Evolutionary conservation across 2,329 filamentous ascomycete species (phyloP).

Genomic region (Zalaria sp.): DNA sequence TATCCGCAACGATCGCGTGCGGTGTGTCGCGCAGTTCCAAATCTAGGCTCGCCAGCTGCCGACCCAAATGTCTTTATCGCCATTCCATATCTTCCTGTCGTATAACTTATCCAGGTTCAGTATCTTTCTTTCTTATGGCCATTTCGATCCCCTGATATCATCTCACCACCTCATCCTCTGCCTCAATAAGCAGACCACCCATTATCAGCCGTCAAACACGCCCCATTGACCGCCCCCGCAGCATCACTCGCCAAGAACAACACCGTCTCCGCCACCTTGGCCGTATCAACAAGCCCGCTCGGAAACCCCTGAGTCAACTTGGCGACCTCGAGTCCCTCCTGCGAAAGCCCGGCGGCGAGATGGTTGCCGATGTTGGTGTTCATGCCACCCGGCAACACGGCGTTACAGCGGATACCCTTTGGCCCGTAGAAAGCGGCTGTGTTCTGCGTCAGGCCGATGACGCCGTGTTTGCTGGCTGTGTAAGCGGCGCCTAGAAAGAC

Average conservation of each 20-base stretch:
- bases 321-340: conserved; percentile 15
- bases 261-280: conserved; percentile 19
- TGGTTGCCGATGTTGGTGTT: conserved; percentile 39
- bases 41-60: too few relatives aligned
- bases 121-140: too few relatives aligned
- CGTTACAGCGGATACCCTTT: conserved; percentile 39
- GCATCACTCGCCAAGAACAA: conserved; percentile 19
- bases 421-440: conserved; percentile 42
- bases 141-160: too few relatives aligned
- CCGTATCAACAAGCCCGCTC: conserved; percentile 7
- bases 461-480: conserved; percentile 39
- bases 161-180: too few relatives aligned
- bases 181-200: neutral
- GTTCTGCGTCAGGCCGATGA: conserved; percentile 42
- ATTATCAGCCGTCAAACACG: conserved; percentile 6
- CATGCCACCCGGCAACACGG: conserved; percentile 40
- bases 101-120: too few relatives aligned
- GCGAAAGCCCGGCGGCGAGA: conserved; percentile 19
- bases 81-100: too few relatives aligned
- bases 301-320: neutral
- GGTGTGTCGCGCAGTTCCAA: too few relatives aligned
- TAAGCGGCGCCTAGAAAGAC: conserved; percentile 30
- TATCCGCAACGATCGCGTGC: too few relatives aligned
- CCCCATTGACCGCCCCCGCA: conserved; percentile 19
- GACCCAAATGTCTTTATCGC: too few relatives aligned